Conservation (phyloP, 2,329 filamentous ascomycete species). For the Mycosphaerella arachidis region DNA sequence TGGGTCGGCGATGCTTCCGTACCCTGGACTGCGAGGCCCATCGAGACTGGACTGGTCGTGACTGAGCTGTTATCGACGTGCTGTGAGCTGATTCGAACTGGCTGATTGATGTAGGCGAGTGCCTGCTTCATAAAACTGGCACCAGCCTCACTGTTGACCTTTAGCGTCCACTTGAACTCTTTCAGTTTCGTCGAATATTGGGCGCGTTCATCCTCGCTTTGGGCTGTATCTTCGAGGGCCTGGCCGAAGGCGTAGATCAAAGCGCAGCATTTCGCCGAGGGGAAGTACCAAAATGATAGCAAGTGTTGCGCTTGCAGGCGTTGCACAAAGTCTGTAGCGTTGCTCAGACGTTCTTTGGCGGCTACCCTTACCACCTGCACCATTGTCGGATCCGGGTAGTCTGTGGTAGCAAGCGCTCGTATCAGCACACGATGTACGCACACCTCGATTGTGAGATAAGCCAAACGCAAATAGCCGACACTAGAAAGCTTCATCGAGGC, state of each 20-base stretch:
- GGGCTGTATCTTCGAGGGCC: conserved; percentile 36
- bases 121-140: conserved; percentile 42
- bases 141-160: conserved; percentile 39
- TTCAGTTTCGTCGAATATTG: conserved; percentile 37
- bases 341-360: conserved; percentile 41
- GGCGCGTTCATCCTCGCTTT: conserved; percentile 32
- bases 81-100: conserved; percentile 13
- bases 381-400: conserved; percentile 29
- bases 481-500: conserved; percentile 29
- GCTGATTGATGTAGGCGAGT: conserved; percentile 24
- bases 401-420: conserved; percentile 27
- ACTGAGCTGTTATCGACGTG: conserved; percentile 8
- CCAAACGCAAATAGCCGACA: conserved; percentile 42
- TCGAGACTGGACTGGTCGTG: conserved; percentile 16
- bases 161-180: conserved; percentile 41
- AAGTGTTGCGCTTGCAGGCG: conserved; percentile 43
- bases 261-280: conserved; percentile 41
- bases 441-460: conserved; percentile 45
- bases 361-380: conserved; percentile 39
- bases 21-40: conserved; percentile 1
- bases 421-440: conserved; percentile 43
- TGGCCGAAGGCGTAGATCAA: conserved; percentile 42
- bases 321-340: conserved; percentile 44
- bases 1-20: conserved; percentile 13
- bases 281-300: conserved; percentile 46